These are phyloP conservation scores for Aureobasidium uvarum DNA, from an alignment of 2,329 filamentous ascomycete species.

Conservation along the genomic window DNA sequence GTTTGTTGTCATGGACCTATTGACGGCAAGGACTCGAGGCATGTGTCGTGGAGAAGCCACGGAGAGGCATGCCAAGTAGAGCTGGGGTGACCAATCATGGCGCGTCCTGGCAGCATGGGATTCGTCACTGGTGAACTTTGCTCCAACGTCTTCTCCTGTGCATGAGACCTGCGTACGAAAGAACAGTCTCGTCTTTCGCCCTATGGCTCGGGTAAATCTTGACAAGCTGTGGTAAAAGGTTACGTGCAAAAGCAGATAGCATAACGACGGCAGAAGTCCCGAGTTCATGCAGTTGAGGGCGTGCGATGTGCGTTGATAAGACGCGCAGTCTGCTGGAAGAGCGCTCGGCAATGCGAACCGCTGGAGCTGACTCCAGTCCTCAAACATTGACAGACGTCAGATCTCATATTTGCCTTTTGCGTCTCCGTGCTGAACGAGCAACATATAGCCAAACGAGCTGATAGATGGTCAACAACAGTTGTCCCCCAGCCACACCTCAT, in stretches of 20 bases:
- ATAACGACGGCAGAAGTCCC: background rate
- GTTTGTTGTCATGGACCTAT: constrained; percentile 18
- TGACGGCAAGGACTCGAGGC: constrained; percentile 13
- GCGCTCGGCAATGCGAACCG: background rate
- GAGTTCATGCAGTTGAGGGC: constrained; percentile 2
- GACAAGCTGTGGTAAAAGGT: background rate
- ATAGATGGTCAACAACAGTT: background rate
- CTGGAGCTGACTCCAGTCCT: background rate
- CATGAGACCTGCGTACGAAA: constrained; percentile 12
- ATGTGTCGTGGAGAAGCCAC: constrained; percentile 17
- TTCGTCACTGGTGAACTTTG: constrained; percentile 20
- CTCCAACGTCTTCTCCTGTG: constrained; percentile 20
- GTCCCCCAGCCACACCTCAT: background rate
- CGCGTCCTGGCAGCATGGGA: constrained; percentile 9
- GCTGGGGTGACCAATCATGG: constrained; percentile 1
- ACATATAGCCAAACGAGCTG: background rate
- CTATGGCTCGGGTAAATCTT: background rate
- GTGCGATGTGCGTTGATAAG: background rate
- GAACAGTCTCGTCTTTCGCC: background rate
- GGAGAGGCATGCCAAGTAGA: constrained; percentile 15
- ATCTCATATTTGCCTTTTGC: background rate
- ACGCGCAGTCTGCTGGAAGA: background rate
- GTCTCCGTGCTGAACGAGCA: background rate
- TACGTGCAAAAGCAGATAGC: background rate
- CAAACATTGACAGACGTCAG: background rate